Conservation (phyloP, 2,329 filamentous ascomycete species). For the Venturia asperata region DNA sequence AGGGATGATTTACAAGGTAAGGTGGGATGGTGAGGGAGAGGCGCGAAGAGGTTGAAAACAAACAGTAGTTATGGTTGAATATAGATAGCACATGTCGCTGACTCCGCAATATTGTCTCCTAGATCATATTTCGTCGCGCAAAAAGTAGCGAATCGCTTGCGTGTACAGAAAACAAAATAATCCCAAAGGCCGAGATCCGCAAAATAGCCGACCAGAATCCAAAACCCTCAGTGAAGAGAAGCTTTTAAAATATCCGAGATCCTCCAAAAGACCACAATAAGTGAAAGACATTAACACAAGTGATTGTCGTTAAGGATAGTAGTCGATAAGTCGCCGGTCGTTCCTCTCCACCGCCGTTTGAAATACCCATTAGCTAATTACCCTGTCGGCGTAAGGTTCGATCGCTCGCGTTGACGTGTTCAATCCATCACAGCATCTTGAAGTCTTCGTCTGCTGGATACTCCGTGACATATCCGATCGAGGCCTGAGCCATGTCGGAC, state of each 20-base stretch:
- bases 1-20: too few relatives aligned
- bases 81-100: too few relatives aligned
- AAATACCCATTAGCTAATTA: constrained; percentile 15
- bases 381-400: constrained; percentile 8
- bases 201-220: background rate
- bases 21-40: too few relatives aligned
- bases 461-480: background rate
- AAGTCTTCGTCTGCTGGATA: constrained; percentile 1
- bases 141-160: background rate
- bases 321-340: constrained; percentile 6
- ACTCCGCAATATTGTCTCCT: background rate
- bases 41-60: background rate
- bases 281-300: constrained; percentile 14
- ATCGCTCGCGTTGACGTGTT: background rate
- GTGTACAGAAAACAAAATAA: background rate
- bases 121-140: background rate
- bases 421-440: constrained; percentile 1
- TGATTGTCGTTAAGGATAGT: constrained; percentile 14
- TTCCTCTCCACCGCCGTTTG: background rate
- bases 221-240: background rate
- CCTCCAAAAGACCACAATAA: background rate
- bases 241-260: background rate
- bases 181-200: background rate
- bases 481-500: background rate
- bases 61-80: too few relatives aligned